Evolutionary conservation across 257 asterid species (phyloP).

Genomic region (Nicotiana otophora): DNA sequence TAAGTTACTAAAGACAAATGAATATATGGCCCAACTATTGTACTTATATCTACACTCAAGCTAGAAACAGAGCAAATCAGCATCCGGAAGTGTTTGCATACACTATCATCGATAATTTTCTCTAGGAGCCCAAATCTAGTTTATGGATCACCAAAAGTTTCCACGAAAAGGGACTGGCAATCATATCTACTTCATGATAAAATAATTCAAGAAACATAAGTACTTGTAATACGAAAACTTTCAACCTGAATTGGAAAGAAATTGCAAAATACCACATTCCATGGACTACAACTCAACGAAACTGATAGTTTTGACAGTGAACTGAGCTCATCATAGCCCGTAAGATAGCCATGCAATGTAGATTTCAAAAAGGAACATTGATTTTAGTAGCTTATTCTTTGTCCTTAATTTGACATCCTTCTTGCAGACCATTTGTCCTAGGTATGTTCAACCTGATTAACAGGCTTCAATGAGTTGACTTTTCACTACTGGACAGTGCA

Average conservation of each 20-base stretch:
- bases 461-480: too few relatives aligned
- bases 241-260: not conserved
- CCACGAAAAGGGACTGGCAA: not conserved
- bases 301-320: not conserved
- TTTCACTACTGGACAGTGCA: too few relatives aligned
- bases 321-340: not conserved
- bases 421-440: not conserved
- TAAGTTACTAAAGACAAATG: constrained; percentile 9
- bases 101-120: not conserved
- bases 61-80: not conserved
- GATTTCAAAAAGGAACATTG: not conserved
- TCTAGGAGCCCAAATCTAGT: not conserved
- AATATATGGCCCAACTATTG: not conserved
- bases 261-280: not conserved
- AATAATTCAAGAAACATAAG: not conserved
- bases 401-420: not conserved
- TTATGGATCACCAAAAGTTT: not conserved
- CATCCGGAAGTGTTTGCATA: not conserved
- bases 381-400: not conserved
- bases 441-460: too few relatives aligned
- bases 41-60: not conserved
- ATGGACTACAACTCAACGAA: not conserved
- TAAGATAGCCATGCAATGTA: not conserved
- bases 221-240: not conserved
- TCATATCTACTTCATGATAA: not conserved